Conservation (phyloP, 768 basidiomycete species). For the Kwoniella europaea region DNA sequence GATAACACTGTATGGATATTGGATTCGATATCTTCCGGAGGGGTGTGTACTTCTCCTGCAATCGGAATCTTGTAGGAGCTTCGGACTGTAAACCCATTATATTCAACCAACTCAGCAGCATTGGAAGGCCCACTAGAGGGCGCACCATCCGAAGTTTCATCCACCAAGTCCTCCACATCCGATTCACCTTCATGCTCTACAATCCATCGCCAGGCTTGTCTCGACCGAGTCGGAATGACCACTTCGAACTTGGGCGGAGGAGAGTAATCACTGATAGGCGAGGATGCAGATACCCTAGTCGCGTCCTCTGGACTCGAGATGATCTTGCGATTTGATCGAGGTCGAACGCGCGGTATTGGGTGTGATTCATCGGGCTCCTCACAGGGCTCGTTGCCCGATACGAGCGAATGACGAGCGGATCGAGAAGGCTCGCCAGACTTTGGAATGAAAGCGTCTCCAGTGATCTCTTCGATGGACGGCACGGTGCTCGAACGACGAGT, state of each 20-base stretch:
- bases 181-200: slow-evolving; percentile 21
- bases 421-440: background rate
- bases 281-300: background rate
- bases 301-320: background rate
- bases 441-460: background rate
- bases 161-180: slow-evolving; percentile 27
- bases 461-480: slow-evolving; percentile 22
- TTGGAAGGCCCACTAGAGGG: slow-evolving; percentile 20
- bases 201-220: slow-evolving; percentile 2
- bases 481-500: background rate
- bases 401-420: background rate
- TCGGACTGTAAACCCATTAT: slow-evolving; percentile 14
- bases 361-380: background rate
- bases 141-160: slow-evolving; percentile 1
- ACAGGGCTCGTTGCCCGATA: background rate
- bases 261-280: background rate
- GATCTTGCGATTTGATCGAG: background rate
- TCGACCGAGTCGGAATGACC: slow-evolving; percentile 23
- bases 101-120: slow-evolving; percentile 14
- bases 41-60: background rate
- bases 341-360: background rate
- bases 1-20: slow-evolving; percentile 9
- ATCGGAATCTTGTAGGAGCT: background rate
- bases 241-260: slow-evolving; percentile 9
- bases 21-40: background rate